phyloP scores from a whole-genome alignment of 2,329 filamentous ascomycete genomes.

The Ophiocordyceps camponoti-leonardi region DNA sequence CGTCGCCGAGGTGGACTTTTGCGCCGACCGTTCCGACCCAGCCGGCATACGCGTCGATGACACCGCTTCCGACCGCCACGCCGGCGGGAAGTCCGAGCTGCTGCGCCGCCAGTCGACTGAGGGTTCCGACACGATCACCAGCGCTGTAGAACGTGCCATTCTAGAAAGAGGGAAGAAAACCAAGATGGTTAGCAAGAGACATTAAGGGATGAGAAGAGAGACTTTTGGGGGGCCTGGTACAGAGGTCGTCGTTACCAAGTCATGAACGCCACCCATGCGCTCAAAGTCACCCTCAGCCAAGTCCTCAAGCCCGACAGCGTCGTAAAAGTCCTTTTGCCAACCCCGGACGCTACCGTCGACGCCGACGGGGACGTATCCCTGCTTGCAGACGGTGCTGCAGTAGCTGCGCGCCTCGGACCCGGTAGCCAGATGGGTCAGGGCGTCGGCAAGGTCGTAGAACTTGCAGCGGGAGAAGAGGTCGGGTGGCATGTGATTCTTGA shows the following conservation, averaged over 20 bases:
- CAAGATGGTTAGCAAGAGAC: not conserved
- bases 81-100: slow-evolving; percentile 75
- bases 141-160: slow-evolving; percentile 85
- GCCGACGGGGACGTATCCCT: slow-evolving; percentile 90
- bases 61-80: slow-evolving; percentile 85
- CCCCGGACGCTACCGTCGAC: slow-evolving; percentile 95
- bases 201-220: not conserved
- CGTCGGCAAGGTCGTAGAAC: slow-evolving; percentile 90
- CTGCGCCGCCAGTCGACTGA: slow-evolving; percentile 66
- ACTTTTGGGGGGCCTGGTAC: not conserved
- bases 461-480: slow-evolving; percentile 86
- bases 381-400: slow-evolving; percentile 94
- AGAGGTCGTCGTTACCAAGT: slow-evolving; percentile 44
- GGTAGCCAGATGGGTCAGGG: slow-evolving; percentile 84
- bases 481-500: slow-evolving; percentile 94
- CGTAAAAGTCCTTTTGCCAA: slow-evolving; percentile 92
- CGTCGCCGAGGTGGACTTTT: slow-evolving; percentile 58
- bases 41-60: slow-evolving; percentile 95
- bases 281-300: slow-evolving; percentile 75
- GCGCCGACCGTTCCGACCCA: slow-evolving; percentile 99
- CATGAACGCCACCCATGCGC: slow-evolving; percentile 84
- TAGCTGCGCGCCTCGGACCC: slow-evolving; percentile 84
- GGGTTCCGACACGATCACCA: slow-evolving; percentile 71
- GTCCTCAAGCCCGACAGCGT: slow-evolving; percentile 71
- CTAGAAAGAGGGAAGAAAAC: slow-evolving; percentile 26